Conservation (phyloP, 805 yeast species). For the Sugiyamaella lignohabitans region DNA sequence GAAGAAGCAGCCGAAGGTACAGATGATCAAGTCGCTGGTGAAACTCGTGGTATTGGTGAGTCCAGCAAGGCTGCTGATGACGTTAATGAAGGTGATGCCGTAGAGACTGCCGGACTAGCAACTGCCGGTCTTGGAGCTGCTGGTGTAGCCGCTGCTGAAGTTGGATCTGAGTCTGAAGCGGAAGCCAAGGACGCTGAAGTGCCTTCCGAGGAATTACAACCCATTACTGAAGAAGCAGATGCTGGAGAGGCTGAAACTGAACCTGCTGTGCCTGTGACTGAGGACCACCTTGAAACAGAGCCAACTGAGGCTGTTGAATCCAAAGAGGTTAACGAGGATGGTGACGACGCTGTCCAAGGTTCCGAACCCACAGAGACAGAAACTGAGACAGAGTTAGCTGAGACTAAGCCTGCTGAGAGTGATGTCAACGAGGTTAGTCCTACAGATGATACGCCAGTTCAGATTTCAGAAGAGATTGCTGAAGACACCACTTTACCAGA, state of each 20-base stretch:
- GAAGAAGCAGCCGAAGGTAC: slow-evolving; percentile 16
- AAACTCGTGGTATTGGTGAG: slow-evolving; percentile 11
- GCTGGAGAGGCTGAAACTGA: slow-evolving; percentile 2
- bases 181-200: slow-evolving; percentile 14
- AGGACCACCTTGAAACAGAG: neutral
- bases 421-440: slow-evolving; percentile 15
- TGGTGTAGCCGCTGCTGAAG: slow-evolving; percentile 26
- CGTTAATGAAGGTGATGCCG: slow-evolving; percentile 3
- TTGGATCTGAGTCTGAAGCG: slow-evolving; percentile 7
- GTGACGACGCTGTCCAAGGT: neutral
- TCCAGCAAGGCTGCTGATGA: slow-evolving; percentile 12
- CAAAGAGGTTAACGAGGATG: slow-evolving; percentile 6
- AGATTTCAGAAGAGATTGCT: neutral
- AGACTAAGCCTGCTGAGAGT: slow-evolving; percentile 13
- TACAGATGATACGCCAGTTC: neutral
- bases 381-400: neutral
- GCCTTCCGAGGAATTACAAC: neutral
- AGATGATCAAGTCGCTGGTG: slow-evolving; percentile 4
- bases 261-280: neutral
- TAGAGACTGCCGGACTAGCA: neutral
- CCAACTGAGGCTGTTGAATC: slow-evolving; percentile 11
- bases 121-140: slow-evolving; percentile 33
- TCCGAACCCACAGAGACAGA: neutral
- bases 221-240: slow-evolving; percentile 1
- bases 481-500: neutral